Evolutionary conservation across 1,139 yeast species (phyloP), one percentile per base, ranked within the genome.

Genomic region (Saccharomycopsis hybrid): DNA sequence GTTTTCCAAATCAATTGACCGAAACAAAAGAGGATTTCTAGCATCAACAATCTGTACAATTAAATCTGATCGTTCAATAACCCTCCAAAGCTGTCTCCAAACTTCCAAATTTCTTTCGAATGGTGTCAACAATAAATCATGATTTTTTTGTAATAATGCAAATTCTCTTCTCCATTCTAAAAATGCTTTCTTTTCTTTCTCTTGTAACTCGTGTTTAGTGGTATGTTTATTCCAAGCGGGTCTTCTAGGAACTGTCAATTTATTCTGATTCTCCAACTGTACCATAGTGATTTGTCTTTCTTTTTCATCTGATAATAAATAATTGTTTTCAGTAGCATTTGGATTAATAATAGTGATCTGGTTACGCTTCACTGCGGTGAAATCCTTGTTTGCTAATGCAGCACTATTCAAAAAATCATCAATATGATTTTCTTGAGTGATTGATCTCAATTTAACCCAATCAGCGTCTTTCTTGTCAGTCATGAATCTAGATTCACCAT

Each of bases 41-140:
- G 97, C 97, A 70, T 94, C 99, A 33, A 92, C 98, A 70, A 94
- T 94, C 65, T 94, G 99, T 3, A 94, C 97, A 44, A 94, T 80
- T 60, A 94, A 74, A 66, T 92, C 97, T 46, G 94, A 85, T 63
- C 98, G 77, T 65, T 94, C 99, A 18, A 90, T 88, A 47, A 94
- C 99, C 69, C 99, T 77, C 99, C 99, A 94, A 58, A 94, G 72
- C 68, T 94, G 99, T 65, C 94, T 82, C 99, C 99, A 94, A 54
- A 94, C 97, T 71, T 92, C 97, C 58, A 94, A 74, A 64, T 94
- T 94, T 68, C 98, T 79, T 70, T 94, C 99, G 64, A 92, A 94
- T 1, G 99, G 99, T 0, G 99, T 94, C 65, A 94, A 74, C 55
- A 90, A 71, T 59, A 94, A 72, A 64, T 92, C 69, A 50, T 70